phyloP scores from a whole-genome alignment of 805 yeast genomes.

The Candida schatavii region DNA sequence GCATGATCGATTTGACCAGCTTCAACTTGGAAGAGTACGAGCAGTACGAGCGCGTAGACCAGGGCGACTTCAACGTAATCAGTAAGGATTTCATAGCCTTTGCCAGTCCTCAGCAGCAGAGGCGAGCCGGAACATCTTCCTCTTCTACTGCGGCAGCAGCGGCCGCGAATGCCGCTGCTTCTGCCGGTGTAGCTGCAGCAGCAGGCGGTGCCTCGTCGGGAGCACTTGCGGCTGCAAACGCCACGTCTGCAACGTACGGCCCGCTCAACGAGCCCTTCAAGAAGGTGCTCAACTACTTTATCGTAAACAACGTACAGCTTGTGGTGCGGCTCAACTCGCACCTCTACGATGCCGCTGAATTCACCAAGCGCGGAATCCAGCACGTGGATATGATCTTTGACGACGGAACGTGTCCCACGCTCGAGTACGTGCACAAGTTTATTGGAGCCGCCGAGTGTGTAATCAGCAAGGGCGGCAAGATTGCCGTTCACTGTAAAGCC shows the following conservation, averaged over 20 bases:
- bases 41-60: slow-evolving; percentile 91
- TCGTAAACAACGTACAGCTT: slow-evolving; percentile 69
- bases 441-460: slow-evolving; percentile 94
- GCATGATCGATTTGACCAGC: slow-evolving; percentile 78
- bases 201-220: too few relatives aligned
- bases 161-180: too few relatives aligned
- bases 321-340: slow-evolving; percentile 93
- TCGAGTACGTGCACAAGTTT: slow-evolving; percentile 88
- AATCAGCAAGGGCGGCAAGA: slow-evolving; percentile 81
- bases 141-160: too few relatives aligned
- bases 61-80: slow-evolving; percentile 90
- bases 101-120: slow-evolving; percentile 86
- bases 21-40: slow-evolving; percentile 94
- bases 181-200: too few relatives aligned
- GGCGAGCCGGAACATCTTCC: too few relatives aligned
- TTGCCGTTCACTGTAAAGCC: slow-evolving; percentile 99
- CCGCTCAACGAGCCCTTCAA: slow-evolving; percentile 70
- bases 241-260: slow-evolving; percentile 12
- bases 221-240: slow-evolving; percentile 26
- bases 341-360: slow-evolving; percentile 80
- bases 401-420: slow-evolving; percentile 96
- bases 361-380: slow-evolving; percentile 76
- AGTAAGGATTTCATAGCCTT: slow-evolving; percentile 95
- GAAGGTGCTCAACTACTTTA: slow-evolving; percentile 78
- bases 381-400: slow-evolving; percentile 96